phyloP scores from a whole-genome alignment of 352 stramenopile genomes.

The Globisporangium cederbergense region DNA sequence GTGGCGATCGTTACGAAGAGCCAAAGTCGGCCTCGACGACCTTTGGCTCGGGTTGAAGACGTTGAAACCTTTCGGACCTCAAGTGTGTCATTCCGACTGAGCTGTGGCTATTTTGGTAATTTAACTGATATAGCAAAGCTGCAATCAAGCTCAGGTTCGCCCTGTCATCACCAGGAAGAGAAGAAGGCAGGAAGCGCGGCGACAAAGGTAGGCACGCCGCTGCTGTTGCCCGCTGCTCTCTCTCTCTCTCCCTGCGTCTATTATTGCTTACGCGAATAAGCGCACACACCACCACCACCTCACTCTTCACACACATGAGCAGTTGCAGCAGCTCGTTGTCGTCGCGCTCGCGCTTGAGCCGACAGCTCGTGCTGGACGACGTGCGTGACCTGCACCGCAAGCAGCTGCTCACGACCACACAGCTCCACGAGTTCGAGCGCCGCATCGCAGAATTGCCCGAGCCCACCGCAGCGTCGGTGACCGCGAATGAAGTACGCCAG shows the following conservation, averaged over 20 bases:
- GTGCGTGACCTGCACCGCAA: constrained; percentile 35
- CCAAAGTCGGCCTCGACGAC: neutral
- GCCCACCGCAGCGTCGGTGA: neutral
- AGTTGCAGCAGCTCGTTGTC: neutral
- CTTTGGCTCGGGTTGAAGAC: too few species aligned
- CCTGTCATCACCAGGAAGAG: constrained; percentile 1
- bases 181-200: neutral
- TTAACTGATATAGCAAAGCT: neutral
- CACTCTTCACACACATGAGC: constrained; percentile 3
- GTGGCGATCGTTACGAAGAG: neutral
- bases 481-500: neutral
- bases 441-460: constrained; percentile 3
- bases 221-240: neutral
- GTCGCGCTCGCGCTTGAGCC: neutral
- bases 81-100: neutral
- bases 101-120: too few species aligned
- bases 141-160: neutral
- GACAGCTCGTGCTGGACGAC: constrained; percentile 27
- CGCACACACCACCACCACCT: neutral
- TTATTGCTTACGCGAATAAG: neutral
- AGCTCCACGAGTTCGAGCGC: constrained; percentile 31
- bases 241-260: neutral
- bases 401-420: constrained; percentile 23
- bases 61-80: constrained; percentile 1
- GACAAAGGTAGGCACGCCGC: neutral